phyloP scores from a whole-genome alignment of 23 red algal species.

The Agarophyton chilense region DNA sequence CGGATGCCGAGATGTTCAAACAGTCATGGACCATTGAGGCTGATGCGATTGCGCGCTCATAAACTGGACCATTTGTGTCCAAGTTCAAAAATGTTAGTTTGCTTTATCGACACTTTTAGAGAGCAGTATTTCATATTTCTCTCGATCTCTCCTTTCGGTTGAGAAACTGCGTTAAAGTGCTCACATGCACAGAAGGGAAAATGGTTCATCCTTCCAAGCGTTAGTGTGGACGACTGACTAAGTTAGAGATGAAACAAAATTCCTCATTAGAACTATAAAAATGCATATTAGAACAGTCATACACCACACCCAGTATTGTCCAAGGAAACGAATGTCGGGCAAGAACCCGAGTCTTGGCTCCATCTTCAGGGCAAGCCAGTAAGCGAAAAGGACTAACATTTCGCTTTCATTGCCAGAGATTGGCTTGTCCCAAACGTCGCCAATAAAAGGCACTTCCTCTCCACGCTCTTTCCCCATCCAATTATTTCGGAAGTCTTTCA shows the following conservation, averaged over 20 bases:
- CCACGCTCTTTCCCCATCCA: not conserved
- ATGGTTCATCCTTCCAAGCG: too few species aligned
- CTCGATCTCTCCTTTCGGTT: too few species aligned
- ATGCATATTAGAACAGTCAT: not conserved
- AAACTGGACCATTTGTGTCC: too few species aligned
- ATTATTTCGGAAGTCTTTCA: conserved; percentile 4
- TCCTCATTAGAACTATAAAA: not conserved
- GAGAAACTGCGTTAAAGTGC: too few species aligned
- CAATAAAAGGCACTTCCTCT: conserved; percentile 32
- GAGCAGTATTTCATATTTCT: too few species aligned
- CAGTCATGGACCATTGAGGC: too few species aligned
- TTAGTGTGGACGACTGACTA: too few species aligned
- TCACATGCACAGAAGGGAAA: too few species aligned
- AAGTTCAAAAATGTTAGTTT: too few species aligned
- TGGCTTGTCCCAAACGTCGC: conserved; percentile 46
- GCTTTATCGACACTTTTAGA: too few species aligned
- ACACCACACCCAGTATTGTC: conserved; percentile 27
- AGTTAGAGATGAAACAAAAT: not conserved
- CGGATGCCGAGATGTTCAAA: too few species aligned
- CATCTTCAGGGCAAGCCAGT: conserved; percentile 38
- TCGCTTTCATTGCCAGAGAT: conserved; percentile 24
- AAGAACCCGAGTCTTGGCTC: conserved; percentile 39
- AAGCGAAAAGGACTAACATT: conserved; percentile 23
- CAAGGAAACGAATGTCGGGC: conserved; percentile 45
- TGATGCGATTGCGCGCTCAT: too few species aligned